Base-by-base conservation (phyloP, 139 green algal genomes). In the Chlamydomonas incerta region DNA sequence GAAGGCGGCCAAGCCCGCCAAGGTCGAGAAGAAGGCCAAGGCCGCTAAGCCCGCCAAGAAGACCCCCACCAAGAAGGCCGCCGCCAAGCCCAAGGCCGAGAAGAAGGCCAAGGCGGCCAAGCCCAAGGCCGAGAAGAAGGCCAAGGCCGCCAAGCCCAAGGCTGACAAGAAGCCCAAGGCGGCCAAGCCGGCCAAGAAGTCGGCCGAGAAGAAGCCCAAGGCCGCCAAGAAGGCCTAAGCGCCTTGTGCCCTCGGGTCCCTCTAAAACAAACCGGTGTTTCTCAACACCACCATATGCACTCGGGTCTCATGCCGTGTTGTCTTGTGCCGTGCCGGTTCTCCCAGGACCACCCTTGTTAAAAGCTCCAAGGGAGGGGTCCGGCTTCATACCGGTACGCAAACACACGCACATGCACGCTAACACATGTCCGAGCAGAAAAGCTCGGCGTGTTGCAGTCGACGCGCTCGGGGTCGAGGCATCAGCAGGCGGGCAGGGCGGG, bases 91-190 rank as follows among this genome's bases (percentile, higher is more conserved):
- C 37, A 74, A 74, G 68, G 34, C 60, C 41, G 41, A 37, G 29
- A 34, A 33, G 26, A 26, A 34, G 55, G 3, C 75, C 35, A 74
- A 74, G 66, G 18, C 80, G 31, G 72, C 63, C 24, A 81, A 77
- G 46, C 31, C 71, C 71, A 85, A 85, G 79, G 79, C 69, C 4
- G 63, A 70, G 52, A 23, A 20, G 2, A n/a, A 31, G 41, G 85
- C 79, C 74, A 62, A 74, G 29, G 20, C 81, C 21, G 26, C 89
- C 71, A 85, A 65, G 33, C 26, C 68, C 57, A 90, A 93, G 90
- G 55, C 74, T 26, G 65, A 72, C 23, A 81, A 81, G 76, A 87
- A 87, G 73, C 31, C 35, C 6, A 76, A 72, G 46, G 66, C 84
- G 1, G 58, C 35, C 3, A 76, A 72, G 46, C 50, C 84, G 0